Evolutionary conservation across 108 stramenopile species (phyloP).

Genomic region (Pseudonitzschia pungens): DNA sequence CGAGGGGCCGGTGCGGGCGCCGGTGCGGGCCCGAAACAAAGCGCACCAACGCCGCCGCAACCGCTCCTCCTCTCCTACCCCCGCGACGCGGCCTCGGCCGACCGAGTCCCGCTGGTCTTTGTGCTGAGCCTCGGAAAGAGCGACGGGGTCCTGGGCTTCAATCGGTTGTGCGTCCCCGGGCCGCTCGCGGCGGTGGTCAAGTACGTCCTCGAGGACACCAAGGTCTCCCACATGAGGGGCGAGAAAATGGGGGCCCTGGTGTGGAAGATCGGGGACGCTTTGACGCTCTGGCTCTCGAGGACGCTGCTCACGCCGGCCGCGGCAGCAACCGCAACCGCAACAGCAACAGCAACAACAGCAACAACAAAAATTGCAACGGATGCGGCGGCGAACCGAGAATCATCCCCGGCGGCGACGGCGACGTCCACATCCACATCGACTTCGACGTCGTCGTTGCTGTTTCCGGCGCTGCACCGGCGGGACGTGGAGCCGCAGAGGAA

Average conservation of each 20-base stretch:
- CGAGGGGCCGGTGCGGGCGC: background rate
- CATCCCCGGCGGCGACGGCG: too few relatives aligned
- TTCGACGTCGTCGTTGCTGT: too few relatives aligned
- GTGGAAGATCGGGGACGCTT: conserved; percentile 30
- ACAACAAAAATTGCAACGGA: background rate
- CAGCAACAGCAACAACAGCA: background rate
- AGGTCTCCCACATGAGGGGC: conserved; percentile 35
- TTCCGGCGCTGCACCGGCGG: too few relatives aligned
- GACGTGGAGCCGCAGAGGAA: too few relatives aligned
- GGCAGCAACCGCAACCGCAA: too few relatives aligned
- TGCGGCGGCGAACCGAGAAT: too few relatives aligned
- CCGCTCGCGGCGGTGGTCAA: conserved; percentile 30
- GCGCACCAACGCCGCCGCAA: background rate
- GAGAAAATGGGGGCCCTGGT: conserved; percentile 20
- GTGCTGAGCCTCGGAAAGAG: conserved; percentile 30
- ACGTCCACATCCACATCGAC: too few relatives aligned
- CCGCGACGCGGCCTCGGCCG: conserved; percentile 13
- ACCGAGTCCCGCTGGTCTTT: conserved; percentile 29
- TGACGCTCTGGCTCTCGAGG: conserved; percentile 21
- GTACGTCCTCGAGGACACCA: conserved; percentile 37
- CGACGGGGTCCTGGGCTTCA: conserved; percentile 33
- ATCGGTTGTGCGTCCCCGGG: conserved; percentile 20
- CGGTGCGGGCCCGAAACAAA: too few relatives aligned
- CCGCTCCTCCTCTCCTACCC: conserved; percentile 18
- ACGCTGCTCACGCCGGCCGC: background rate